Conservation (phyloP, 2,329 filamentous ascomycete species). For the Geosmithia putterillii region DNA sequence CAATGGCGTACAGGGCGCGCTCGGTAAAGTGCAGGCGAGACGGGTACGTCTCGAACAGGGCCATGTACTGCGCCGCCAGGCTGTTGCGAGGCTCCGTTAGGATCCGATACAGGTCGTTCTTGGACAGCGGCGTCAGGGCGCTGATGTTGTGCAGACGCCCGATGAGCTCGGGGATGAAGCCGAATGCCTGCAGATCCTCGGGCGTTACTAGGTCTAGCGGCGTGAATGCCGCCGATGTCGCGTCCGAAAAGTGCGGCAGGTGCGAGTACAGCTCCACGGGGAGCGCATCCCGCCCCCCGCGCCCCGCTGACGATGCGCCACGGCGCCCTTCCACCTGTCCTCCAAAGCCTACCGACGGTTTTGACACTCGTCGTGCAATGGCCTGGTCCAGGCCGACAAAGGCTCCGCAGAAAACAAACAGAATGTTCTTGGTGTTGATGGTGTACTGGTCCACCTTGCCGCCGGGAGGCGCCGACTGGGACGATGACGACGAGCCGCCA, state of each 20-base stretch:
- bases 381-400: slow-evolving; percentile 88
- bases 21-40: slow-evolving; percentile 76
- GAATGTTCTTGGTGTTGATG: slow-evolving; percentile 87
- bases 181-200: slow-evolving; percentile 68
- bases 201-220: slow-evolving; percentile 63
- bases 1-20: slow-evolving; percentile 69
- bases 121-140: slow-evolving; percentile 64
- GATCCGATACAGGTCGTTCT: slow-evolving; percentile 64
- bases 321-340: slow-evolving; percentile 57
- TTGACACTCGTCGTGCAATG: slow-evolving; percentile 76
- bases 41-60: slow-evolving; percentile 70
- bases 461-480: slow-evolving; percentile 30
- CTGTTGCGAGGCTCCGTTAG: slow-evolving; percentile 87
- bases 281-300: slow-evolving; percentile 41
- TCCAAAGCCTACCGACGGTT: slow-evolving; percentile 80
- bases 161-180: slow-evolving; percentile 89
- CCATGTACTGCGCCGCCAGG: slow-evolving; percentile 76
- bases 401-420: slow-evolving; percentile 93
- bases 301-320: slow-evolving; percentile 20
- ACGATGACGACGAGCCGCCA: slow-evolving; percentile 24
- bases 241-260: slow-evolving; percentile 38
- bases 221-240: slow-evolving; percentile 29
- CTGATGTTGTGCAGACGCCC: slow-evolving; percentile 89
- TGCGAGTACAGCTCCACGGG: slow-evolving; percentile 49
- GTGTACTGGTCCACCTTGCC: slow-evolving; percentile 52